Evolutionary conservation across 1,139 yeast genomes (phyloP), one percentile per base, ranked within the genome.

Genomic region (Blastobotrys apis): DNA sequence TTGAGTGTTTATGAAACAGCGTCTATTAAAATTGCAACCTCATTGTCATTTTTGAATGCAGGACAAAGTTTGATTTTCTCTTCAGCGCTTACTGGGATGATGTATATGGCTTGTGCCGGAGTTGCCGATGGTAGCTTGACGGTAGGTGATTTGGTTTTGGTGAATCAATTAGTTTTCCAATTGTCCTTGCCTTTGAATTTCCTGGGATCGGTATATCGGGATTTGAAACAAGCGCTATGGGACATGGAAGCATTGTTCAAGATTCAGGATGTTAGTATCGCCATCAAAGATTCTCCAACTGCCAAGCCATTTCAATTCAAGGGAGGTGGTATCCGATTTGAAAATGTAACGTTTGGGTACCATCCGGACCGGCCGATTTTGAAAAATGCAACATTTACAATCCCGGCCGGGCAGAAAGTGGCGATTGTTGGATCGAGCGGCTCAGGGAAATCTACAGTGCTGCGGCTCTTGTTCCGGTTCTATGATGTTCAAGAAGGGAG

Each of bases 51-150:
- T 59, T 72, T 92, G 52, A 92, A 92, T 57, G 75, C 95, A 0
- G 98, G 98, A 3, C 99, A 92, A 65, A 90, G 86, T 62, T 62
- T 88, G 44, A 92, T 92, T 25, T 92, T 94, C 66, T 85, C 97
- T 0, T 67, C 85, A 32, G 97, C 98, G 1, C 71, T 94, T 54
- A 92, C 98, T 1, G 88, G 83, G 1, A 92, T 94, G 94, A 94
- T 92, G 98, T 92, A 85, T 63, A 82, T 92, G 95, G 97, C 97
- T n/a, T 88, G 97, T 58, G 80, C 80, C 48, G 97, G 97, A 25
- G 94, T 92, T 12, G 80, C 88, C 10, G 67, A 76, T 3, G 97
- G 97, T 0, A 67, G 78, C 1, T 71, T 92, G 48, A 83, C 94
- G 1, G 97, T 94, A 15, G 99, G 99, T 53, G 98, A 92, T 62